A percentile compares a stretch with the other conserved stretches of the same genome.
Evolutionary conservation across 495 filamentous ascomycete species (phyloP).

Genomic region (Poronia punctata): DNA sequence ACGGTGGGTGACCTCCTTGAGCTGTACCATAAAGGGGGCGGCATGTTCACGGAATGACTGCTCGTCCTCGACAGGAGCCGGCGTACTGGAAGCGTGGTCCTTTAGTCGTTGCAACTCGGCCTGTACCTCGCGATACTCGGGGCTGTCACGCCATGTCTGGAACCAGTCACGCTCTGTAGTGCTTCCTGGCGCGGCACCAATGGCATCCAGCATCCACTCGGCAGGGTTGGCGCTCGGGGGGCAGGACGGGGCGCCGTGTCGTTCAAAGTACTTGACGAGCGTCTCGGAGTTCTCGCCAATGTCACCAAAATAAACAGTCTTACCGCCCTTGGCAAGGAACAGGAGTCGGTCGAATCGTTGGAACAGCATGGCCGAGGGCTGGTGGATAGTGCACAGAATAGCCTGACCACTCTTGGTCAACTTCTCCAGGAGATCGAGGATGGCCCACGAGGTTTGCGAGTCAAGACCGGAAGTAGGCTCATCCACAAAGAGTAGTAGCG

Average conservation of each 20-base stretch:
- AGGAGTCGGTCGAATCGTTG: conserved; percentile 83
- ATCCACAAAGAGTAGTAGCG: conserved; percentile 84
- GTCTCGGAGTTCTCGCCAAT: conserved; percentile 73
- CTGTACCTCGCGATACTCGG: conserved; percentile 61
- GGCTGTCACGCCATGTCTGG: conserved; percentile 67
- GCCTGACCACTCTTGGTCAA: conserved; percentile 78
- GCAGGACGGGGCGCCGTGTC: conserved; percentile 67
- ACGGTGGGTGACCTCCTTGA: conserved; percentile 48
- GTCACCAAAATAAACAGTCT: conserved; percentile 85
- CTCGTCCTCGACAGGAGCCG: conserved; percentile 21
- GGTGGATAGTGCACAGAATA: conserved; percentile 89
- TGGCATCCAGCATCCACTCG: conserved; percentile 94
- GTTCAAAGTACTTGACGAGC: conserved; percentile 73
- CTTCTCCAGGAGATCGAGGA: conserved; percentile 70
- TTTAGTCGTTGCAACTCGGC: conserved; percentile 65
- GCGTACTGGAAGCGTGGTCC: conserved; percentile 45
- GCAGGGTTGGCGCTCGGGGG: conserved; percentile 77
- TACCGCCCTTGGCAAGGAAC: conserved; percentile 75
- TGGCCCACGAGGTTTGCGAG: conserved; percentile 81
- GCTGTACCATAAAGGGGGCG: conserved; percentile 47
- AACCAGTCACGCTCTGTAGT: conserved; percentile 75
- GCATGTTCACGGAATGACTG: conserved; percentile 49
- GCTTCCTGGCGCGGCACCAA: conserved; percentile 83
- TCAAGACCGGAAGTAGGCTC: conserved; percentile 83
- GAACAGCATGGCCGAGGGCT: conserved; percentile 85